Evolutionary conservation across 2,329 filamentous ascomycete genomes (phyloP).

Genomic region (Tolypocladium tundrense): DNA sequence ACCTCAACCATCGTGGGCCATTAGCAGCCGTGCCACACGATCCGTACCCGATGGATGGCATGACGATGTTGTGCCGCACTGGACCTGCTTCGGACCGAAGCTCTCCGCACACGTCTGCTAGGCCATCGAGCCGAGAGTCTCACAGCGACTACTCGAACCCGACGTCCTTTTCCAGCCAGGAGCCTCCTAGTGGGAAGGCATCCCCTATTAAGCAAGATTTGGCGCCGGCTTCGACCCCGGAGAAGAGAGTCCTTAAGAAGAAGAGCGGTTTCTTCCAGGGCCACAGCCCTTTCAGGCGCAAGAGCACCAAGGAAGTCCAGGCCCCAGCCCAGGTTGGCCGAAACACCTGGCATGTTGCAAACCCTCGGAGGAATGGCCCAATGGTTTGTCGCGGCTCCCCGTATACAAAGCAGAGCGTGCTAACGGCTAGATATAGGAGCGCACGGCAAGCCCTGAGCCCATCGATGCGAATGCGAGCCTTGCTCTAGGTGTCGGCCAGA

Average conservation of each 20-base stretch:
- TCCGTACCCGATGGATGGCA: conserved; percentile 87
- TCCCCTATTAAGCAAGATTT: conserved; percentile 62
- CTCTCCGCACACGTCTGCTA: conserved; percentile 44
- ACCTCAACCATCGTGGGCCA: conserved; percentile 45
- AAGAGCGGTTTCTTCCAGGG: conserved; percentile 88
- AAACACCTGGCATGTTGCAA: conserved; percentile 48
- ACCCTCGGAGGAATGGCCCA: conserved; percentile 7
- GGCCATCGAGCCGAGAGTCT: conserved; percentile 77
- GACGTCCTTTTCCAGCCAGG: conserved; percentile 79
- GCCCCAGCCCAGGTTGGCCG: conserved; percentile 30
- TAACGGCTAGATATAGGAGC: conserved; percentile 18
- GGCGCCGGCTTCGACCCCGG: conserved; percentile 38
- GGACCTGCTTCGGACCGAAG: conserved; percentile 49
- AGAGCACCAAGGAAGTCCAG: conserved; percentile 68
- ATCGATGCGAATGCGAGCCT: conserved; percentile 89
- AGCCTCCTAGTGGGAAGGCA: conserved; percentile 61
- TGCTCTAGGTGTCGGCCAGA: conserved; percentile 88
- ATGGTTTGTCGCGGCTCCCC: not conserved
- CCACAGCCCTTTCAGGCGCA: conserved; percentile 83
- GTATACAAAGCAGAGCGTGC: not conserved
- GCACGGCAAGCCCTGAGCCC: conserved; percentile 62
- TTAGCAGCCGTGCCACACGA: conserved; percentile 74
- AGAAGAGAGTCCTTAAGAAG: conserved; percentile 59
- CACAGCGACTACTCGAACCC: conserved; percentile 86
- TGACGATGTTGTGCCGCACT: conserved; percentile 92